Base-by-base conservation (phyloP, 805 yeast genomes). In the Kazachstania viticola region DNA sequence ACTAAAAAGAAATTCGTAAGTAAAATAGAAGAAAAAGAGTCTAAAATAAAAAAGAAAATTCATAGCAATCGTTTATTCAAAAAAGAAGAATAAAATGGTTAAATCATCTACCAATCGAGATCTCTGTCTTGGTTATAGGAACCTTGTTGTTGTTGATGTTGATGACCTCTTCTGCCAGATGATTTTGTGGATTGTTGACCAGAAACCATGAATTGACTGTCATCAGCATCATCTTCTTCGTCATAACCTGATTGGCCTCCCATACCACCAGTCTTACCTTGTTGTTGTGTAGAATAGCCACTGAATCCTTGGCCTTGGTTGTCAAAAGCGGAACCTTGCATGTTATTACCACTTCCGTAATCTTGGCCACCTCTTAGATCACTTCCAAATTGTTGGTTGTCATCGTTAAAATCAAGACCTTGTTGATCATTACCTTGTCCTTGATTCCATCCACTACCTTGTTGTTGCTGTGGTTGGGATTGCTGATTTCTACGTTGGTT, bases 101-200 rank as follows among this genome's bases (percentile, higher is more conserved):
- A 42, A 44, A 30, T 44, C 47, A 17, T 41, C 39, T 14, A 32
- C 25, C 11, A 37, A 11, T 19, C 15, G 9, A 15, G 11, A n/a
- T 15, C 17, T n/a, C 3, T 37, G 11, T 25, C 17, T 25, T 15
- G 3, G 14, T 25, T 15, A 9, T 11, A 9, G 3, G 9, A 11
- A 19, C 13, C 14, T 9, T 11, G 7, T 11, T n/a, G 7, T 24
- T 19, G 22, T n/a, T n/a, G n/a, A n/a, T n/a, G n/a, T n/a, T n/a
- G n/a, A n/a, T 25, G 28, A 6, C 18, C 15, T 27, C 34, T 28
- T 4, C 34, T 27, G 16, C 29, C 23, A 11, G 19, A 17, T 25
- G 25, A 25, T 12, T 22, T 35, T 2, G 32, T 21, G 25, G 27
- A 28, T 21, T 34, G 34, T 22, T 30, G 30, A n/a, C 30, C 24